Evolutionary conservation across 1,284 basidiomycete genomes (phyloP).

Genomic region (Chiua sp.): DNA sequence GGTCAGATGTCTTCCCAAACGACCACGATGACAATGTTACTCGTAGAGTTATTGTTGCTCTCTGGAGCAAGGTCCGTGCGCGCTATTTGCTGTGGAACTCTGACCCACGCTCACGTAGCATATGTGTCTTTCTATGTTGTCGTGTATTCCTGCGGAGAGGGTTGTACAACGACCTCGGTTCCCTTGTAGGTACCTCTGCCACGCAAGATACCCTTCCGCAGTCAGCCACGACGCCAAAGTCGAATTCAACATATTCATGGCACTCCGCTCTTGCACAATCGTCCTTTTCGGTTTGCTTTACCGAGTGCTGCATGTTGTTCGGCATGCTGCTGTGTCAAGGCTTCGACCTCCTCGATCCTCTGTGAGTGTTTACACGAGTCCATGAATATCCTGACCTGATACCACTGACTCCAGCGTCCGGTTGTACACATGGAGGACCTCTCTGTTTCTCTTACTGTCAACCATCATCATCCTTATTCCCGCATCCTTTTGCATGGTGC

Average conservation of each 20-base stretch:
- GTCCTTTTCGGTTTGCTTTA: slow-evolving; percentile 68
- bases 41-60: slow-evolving; percentile 17
- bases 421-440: slow-evolving; percentile 65
- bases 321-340: slow-evolving; percentile 70
- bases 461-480: slow-evolving; percentile 68
- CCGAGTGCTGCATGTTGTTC: slow-evolving; percentile 72
- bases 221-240: slow-evolving; percentile 43
- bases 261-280: slow-evolving; percentile 60
- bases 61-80: slow-evolving; percentile 29
- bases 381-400: slow-evolving; percentile 3
- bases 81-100: neutral
- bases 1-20: slow-evolving; percentile 20
- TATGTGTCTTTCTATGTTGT: slow-evolving; percentile 55
- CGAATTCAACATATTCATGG: slow-evolving; percentile 38
- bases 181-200: slow-evolving; percentile 35
- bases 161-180: slow-evolving; percentile 62
- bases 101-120: slow-evolving; percentile 36
- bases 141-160: slow-evolving; percentile 57
- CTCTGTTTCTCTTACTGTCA: slow-evolving; percentile 59
- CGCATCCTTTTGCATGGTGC: slow-evolving; percentile 60
- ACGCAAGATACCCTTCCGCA: slow-evolving; percentile 45
- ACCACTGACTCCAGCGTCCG: slow-evolving; percentile 47
- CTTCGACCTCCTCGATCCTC: slow-evolving; percentile 51
- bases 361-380: slow-evolving; percentile 44
- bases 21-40: slow-evolving; percentile 21